These are phyloP conservation scores for Ceratocystis papillata DNA, from an alignment of 2,329 filamentous ascomycete genomes.

Conservation along the genomic window DNA sequence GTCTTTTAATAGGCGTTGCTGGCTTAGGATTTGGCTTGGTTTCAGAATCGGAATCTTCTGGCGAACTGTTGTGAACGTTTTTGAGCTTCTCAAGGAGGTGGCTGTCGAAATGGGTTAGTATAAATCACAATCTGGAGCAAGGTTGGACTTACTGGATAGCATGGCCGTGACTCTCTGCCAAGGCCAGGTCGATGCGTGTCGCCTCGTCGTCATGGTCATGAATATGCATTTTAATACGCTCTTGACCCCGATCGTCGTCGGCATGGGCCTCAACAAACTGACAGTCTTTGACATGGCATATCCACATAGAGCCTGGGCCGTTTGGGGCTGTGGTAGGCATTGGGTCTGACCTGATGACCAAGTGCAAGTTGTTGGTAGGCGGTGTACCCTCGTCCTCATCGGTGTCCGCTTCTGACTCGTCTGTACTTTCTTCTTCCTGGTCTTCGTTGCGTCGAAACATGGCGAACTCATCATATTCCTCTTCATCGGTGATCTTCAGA, in stretches of 20 bases:
- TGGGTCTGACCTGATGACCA: slow-evolving; percentile 42
- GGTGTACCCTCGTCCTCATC: background rate
- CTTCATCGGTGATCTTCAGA: background rate
- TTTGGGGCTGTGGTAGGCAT: slow-evolving; percentile 40
- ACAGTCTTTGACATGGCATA: slow-evolving; percentile 55
- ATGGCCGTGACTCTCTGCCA: slow-evolving; percentile 48
- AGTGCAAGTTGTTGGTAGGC: slow-evolving; percentile 3
- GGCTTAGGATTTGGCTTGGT: background rate
- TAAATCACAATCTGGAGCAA: slow-evolving; percentile 27
- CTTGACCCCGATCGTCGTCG: slow-evolving; percentile 44
- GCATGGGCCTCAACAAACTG: slow-evolving; percentile 52
- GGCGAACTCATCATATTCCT: slow-evolving; percentile 18
- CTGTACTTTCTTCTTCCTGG: background rate
- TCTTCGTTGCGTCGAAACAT: slow-evolving; percentile 14
- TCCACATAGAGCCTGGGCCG: slow-evolving; percentile 54
- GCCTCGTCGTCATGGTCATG: slow-evolving; percentile 47
- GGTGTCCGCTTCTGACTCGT: background rate
- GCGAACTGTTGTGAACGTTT: slow-evolving; percentile 29
- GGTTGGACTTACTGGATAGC: slow-evolving; percentile 43
- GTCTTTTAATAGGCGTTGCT: background rate
- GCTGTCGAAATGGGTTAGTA: slow-evolving; percentile 33
- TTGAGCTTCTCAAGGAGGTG: slow-evolving; percentile 43
- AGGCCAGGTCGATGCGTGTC: slow-evolving; percentile 41
- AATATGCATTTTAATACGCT: slow-evolving; percentile 48
- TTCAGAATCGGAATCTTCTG: background rate